Evolutionary conservation across 2,329 filamentous ascomycete species (phyloP).

Genomic region (Fusarium sp.): DNA sequence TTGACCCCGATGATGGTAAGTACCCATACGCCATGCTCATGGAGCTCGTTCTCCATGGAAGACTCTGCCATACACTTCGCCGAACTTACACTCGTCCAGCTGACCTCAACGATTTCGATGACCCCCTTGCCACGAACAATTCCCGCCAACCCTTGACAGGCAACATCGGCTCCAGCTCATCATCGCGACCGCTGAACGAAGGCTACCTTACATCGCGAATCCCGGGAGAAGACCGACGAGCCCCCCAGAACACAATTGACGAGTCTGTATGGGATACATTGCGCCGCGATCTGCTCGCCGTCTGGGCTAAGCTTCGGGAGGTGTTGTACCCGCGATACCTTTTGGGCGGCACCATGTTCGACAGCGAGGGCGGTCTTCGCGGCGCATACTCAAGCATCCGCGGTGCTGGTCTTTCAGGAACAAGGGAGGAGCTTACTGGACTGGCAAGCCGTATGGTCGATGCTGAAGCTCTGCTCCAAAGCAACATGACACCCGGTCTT

Average conservation of each 20-base stretch:
- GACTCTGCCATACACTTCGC: not conserved
- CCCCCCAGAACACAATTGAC: constrained; percentile 93
- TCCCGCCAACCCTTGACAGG: constrained; percentile 85
- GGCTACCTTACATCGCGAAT: constrained; percentile 90
- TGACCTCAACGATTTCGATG: constrained; percentile 92
- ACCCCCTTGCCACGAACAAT: constrained; percentile 77
- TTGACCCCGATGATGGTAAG: constrained; percentile 83
- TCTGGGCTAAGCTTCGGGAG: constrained; percentile 98
- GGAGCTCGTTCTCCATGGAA: not conserved
- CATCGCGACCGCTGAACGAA: constrained; percentile 72
- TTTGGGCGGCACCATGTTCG: constrained; percentile 76
- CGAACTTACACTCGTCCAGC: constrained; percentile 61
- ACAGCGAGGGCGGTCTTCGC: constrained; percentile 65
- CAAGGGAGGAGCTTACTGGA: constrained; percentile 71
- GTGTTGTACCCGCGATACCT: constrained; percentile 97
- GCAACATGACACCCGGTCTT: constrained; percentile 87
- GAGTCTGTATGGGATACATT: constrained; percentile 98
- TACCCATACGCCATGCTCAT: too few relatives aligned
- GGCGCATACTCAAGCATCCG: constrained; percentile 73
- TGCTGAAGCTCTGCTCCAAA: constrained; percentile 71
- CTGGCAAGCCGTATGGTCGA: constrained; percentile 73
- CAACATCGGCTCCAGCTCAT: constrained; percentile 77
- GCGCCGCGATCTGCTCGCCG: constrained; percentile 87
- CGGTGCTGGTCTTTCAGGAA: constrained; percentile 68
- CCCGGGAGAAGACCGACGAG: constrained; percentile 90